These are phyloP conservation scores for Yarrowia bubula DNA, from an alignment of 805 yeast genomes.

Conservation along the genomic window DNA sequence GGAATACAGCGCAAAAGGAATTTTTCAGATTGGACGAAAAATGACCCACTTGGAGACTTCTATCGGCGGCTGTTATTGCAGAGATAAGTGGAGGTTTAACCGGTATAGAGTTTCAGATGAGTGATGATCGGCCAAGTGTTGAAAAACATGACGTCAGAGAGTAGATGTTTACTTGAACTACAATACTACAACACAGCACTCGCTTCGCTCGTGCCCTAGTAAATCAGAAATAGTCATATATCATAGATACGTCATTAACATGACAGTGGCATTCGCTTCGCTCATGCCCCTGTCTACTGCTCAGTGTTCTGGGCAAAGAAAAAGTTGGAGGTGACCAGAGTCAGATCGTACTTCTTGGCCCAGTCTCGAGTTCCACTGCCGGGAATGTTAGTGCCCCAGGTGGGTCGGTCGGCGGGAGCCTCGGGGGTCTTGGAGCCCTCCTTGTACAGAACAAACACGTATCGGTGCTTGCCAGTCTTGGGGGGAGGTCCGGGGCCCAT, in stretches of 20 bases:
- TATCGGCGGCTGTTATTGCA: no score
- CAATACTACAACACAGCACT: no score
- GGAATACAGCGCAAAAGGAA: no score
- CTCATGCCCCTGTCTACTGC: conserved; percentile 25
- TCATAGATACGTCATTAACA: no score
- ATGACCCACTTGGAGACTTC: no score
- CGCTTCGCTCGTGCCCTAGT: no score
- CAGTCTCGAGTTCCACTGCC: conserved; percentile 75
- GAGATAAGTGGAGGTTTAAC: background rate
- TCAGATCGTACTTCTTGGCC: conserved; percentile 59
- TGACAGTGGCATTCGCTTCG: background rate
- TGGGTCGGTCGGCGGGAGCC: conserved; percentile 54
- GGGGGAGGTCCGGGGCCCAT: conserved; percentile 89
- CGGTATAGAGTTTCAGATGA: background rate
- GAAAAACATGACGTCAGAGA: no score
- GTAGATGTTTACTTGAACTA: no score
- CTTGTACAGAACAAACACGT: conserved; percentile 71
- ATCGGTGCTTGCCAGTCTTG: conserved; percentile 82
- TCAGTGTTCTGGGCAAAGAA: conserved; percentile 64
- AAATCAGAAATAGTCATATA: no score
- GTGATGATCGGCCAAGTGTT: no score
- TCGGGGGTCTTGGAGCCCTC: conserved; percentile 48
- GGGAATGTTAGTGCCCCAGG: conserved; percentile 85
- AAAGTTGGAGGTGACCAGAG: conserved; percentile 72
- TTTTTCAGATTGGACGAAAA: no score